Evolutionary conservation across 768 basidiomycete genomes (phyloP), one percentile per base, ranked within the genome.

Genomic region (Xerocomus spinulosus): DNA sequence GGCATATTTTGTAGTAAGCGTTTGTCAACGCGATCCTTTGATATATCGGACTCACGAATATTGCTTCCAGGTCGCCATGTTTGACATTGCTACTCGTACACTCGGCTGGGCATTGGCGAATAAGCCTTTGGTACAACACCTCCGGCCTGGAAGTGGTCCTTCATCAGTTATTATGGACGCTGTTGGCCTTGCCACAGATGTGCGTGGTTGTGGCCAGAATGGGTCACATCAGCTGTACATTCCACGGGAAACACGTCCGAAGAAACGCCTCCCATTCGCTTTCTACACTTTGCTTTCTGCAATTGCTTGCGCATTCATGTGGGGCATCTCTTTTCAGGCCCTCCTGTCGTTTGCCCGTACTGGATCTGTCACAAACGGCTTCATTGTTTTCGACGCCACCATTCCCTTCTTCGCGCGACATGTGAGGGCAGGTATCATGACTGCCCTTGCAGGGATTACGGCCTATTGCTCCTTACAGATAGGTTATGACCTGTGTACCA

Each of bases 151-250:
- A 10, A 46, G 42, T 3, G 23, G 42, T 18, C 23, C 38, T 10
- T 30, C 44, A 6, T 49, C 52, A 2, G 33, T 34, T 35, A 15
- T 50, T 28, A 33, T 47, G 35, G 74, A 85, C 46, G 74, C 75
- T 2, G 52, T 74, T 13, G 81, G 85, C 45, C 70, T 86, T 17
- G 52, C 51, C 21, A 68, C 64, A 54, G 81, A 75, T 50, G 54
- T 79, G 13, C 79, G 84, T 15, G 84, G 83, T 7, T 57, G 70
- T 38, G 81, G 79, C 13, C 85, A 83, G 83, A 66, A 75, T 35
- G 83, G 80, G 76, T 79, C 81, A 2, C 53, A 62, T 24, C 51
- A 56, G 21, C 13, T 59, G 9, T 44, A 58, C 39, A 29, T 66
- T 21, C 62, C 68, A 5, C 61, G 48, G 5, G 74, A 77, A 52